These are phyloP conservation scores for Penicillium mononematosum DNA, from an alignment of 495 filamentous ascomycete genomes.

Conservation along the genomic window DNA sequence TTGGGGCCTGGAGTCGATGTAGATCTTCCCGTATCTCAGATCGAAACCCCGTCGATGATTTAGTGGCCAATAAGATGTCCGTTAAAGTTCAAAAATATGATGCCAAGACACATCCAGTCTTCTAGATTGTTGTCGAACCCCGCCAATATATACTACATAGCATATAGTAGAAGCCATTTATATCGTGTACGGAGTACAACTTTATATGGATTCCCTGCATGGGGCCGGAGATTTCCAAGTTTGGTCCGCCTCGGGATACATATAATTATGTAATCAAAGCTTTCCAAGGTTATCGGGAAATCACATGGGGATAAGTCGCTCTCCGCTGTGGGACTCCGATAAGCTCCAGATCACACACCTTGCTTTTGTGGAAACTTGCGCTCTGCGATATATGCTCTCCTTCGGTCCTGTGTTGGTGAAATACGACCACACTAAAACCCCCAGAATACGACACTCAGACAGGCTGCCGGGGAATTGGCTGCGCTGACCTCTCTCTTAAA, in stretches of 20 bases:
- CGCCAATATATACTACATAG: not conserved
- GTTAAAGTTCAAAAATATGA: not conserved
- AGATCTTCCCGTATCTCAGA: conserved; percentile 11
- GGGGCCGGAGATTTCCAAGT: not conserved
- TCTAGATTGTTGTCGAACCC: not conserved
- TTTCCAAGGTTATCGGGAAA: not conserved
- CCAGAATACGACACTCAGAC: not conserved
- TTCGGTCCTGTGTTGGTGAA: conserved; percentile 2
- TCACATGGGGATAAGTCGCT: conserved; percentile 10
- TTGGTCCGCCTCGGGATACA: not conserved
- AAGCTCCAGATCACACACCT: conserved; percentile 11
- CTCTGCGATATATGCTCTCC: not conserved
- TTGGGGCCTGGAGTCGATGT: not conserved
- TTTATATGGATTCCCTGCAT: not conserved
- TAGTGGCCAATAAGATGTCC: conserved; percentile 3
- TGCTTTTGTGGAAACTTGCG: not conserved
- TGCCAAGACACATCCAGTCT: not conserved
- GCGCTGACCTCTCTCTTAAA: conserved; percentile 8
- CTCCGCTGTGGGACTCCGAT: conserved; percentile 13
- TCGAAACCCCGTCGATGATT: conserved; percentile 4
- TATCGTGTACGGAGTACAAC: not conserved
- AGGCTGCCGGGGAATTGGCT: not conserved
- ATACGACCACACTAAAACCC: not conserved
- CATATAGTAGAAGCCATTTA: not conserved
- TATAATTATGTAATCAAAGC: not conserved